phyloP scores from a whole-genome alignment of 2,329 filamentous ascomycete genomes.

The Neospermospora avenae region DNA sequence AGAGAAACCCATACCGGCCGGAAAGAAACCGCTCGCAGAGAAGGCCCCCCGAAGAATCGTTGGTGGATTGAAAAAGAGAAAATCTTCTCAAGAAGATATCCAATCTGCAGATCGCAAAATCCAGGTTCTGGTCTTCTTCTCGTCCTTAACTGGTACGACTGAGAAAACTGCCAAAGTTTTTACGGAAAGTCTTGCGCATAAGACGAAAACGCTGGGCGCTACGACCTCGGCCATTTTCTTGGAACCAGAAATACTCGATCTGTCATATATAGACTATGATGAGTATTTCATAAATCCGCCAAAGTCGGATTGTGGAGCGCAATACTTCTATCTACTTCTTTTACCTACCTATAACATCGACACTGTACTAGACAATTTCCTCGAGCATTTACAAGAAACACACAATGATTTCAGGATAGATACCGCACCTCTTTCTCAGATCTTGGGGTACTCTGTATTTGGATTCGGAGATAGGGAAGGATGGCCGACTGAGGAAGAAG shows the following conservation, averaged over 20 bases:
- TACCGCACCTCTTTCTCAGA: conserved; percentile 70
- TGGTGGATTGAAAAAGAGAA: conserved; percentile 31
- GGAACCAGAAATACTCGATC: conserved; percentile 66
- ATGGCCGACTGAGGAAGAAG: conserved; percentile 87
- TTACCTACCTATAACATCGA: conserved; percentile 95
- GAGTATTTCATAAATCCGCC: conserved; percentile 84
- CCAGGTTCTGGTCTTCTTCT: conserved; percentile 82
- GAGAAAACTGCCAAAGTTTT: conserved; percentile 68
- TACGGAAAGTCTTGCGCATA: conserved; percentile 49
- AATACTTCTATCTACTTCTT: conserved; percentile 79
- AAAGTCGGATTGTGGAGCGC: conserved; percentile 48
- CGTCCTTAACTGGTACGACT: conserved; percentile 81
- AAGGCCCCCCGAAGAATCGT: conserved; percentile 39
- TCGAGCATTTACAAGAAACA: conserved; percentile 85
- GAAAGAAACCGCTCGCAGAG: conserved; percentile 25
- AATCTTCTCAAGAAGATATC: conserved; percentile 32
- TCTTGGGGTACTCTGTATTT: conserved; percentile 90
- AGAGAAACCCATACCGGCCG: conserved; percentile 22
- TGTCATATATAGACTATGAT: conserved; percentile 87
- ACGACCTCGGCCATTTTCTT: conserved; percentile 40
- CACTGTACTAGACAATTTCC: conserved; percentile 81
- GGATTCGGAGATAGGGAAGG: conserved; percentile 88
- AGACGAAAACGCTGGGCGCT: conserved; percentile 35
- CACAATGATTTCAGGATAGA: conserved; percentile 97
- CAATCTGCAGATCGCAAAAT: conserved; percentile 44